Conservation (phyloP, 1,284 basidiomycete species). For the Trichosporon ovoides region DNA sequence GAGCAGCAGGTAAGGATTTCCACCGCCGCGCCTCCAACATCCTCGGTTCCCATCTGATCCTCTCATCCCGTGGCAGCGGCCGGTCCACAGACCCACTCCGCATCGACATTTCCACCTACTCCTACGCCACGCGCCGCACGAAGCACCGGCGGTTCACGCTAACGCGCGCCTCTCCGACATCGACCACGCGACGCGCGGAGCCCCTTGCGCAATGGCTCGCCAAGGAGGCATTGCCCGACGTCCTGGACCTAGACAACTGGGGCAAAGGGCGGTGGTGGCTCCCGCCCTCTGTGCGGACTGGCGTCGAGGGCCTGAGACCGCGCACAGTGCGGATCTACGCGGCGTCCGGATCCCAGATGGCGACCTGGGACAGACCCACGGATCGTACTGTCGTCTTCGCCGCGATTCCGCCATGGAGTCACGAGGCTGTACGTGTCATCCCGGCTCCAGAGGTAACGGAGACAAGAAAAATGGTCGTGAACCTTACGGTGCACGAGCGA, state of each 20-base stretch:
- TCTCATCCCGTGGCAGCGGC: too few relatives aligned
- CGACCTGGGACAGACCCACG: background rate
- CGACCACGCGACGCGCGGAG: background rate
- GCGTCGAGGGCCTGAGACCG: background rate
- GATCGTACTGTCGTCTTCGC: background rate
- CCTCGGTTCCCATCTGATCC: too few relatives aligned
- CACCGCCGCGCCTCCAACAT: too few relatives aligned
- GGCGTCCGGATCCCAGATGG: background rate
- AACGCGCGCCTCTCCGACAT: too few relatives aligned
- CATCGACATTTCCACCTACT: too few relatives aligned
- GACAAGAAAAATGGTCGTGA: background rate
- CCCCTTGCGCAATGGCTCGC: background rate
- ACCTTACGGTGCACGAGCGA: background rate
- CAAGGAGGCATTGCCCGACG: too few relatives aligned
- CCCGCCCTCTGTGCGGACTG: background rate
- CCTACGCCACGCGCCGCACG: too few relatives aligned
- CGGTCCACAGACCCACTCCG: too few relatives aligned
- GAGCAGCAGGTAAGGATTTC: too few relatives aligned
- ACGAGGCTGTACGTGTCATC: background rate
- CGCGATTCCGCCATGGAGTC: background rate
- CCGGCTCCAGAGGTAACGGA: background rate
- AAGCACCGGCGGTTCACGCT: too few relatives aligned
- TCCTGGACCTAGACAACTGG: background rate
- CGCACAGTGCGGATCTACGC: background rate
- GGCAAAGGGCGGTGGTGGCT: background rate